Conservation (phyloP, 2,329 filamentous ascomycete genomes). For the Pseudocercospora macadamiae region DNA sequence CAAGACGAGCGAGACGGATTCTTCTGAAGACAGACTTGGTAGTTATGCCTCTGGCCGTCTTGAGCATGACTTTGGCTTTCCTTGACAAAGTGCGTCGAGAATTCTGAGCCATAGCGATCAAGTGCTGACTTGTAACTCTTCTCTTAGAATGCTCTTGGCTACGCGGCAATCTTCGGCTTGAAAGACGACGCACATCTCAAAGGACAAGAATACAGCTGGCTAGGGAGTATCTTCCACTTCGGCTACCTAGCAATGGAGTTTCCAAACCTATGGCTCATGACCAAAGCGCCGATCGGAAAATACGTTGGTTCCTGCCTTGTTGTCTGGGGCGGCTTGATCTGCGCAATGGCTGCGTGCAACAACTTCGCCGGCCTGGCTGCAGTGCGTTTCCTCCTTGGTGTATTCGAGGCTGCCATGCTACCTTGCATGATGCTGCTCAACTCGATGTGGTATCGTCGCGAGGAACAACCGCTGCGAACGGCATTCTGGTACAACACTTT, state of each 20-base stretch:
- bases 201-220: slow-evolving; percentile 55
- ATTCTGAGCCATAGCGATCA: too few relatives aligned
- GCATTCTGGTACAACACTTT: slow-evolving; percentile 61
- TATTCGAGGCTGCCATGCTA: slow-evolving; percentile 58
- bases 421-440: slow-evolving; percentile 24
- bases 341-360: slow-evolving; percentile 42
- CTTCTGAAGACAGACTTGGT: too few relatives aligned
- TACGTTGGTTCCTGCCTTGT: slow-evolving; percentile 40
- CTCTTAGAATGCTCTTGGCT: too few relatives aligned
- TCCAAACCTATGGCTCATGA: slow-evolving; percentile 46
- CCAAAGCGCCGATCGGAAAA: slow-evolving; percentile 48
- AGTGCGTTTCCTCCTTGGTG: slow-evolving; percentile 58
- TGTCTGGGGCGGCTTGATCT: slow-evolving; percentile 42
- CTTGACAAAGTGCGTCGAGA: too few relatives aligned
- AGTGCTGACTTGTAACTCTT: too few relatives aligned
- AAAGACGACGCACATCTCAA: slow-evolving; percentile 51
- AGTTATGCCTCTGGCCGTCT: too few relatives aligned
- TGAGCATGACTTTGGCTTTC: too few relatives aligned
- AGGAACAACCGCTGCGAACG: slow-evolving; percentile 54
- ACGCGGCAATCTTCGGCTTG: slow-evolving; percentile 51
- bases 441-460: slow-evolving; percentile 16
- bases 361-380: slow-evolving; percentile 59
- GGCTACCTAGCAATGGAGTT: slow-evolving; percentile 56
- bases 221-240: slow-evolving; percentile 54
- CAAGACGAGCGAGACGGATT: too few relatives aligned